These are phyloP conservation scores for Erythrophleum ivorense DNA, from an alignment of 331 rosid species.

Conservation along the genomic window DNA sequence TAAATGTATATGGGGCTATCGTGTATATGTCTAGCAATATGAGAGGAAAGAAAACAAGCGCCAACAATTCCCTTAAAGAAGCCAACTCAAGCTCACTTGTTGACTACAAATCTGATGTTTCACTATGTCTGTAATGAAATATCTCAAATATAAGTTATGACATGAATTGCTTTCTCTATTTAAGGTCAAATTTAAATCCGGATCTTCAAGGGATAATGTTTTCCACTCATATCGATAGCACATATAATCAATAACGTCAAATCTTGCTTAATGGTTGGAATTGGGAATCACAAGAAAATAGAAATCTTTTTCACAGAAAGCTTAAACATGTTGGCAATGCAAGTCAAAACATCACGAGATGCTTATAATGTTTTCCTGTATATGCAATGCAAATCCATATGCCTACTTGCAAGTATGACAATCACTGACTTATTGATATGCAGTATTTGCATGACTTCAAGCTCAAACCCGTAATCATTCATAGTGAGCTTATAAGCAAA, in stretches of 20 bases:
- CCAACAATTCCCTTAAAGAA: neutral
- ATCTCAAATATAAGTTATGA: neutral
- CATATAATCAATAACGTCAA: slow-evolving; percentile 2
- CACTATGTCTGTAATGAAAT: neutral
- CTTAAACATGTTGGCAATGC: neutral
- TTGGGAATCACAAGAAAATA: neutral
- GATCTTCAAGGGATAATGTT: neutral
- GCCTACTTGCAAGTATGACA: neutral
- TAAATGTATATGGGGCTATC: neutral
- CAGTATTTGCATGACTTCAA: neutral
- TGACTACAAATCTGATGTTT: neutral
- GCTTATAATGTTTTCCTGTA: neutral
- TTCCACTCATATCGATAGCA: neutral
- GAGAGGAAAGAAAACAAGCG: neutral
- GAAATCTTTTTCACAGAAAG: neutral
- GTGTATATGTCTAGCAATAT: neutral
- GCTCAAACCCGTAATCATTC: slow-evolving; percentile 1
- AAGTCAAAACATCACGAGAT: neutral
- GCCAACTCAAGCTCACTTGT: neutral
- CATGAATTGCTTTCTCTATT: neutral
- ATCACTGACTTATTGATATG: slow-evolving; percentile 6
- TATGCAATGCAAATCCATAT: slow-evolving; percentile 2
- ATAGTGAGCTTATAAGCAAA: neutral
- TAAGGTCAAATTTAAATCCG: neutral
- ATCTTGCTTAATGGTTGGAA: neutral